A percentile compares a stretch with the other conserved stretches of the same genome.
phyloP scores from a whole-genome alignment of 257 asterid genomes.

The Nicotiana benthamiana region DNA sequence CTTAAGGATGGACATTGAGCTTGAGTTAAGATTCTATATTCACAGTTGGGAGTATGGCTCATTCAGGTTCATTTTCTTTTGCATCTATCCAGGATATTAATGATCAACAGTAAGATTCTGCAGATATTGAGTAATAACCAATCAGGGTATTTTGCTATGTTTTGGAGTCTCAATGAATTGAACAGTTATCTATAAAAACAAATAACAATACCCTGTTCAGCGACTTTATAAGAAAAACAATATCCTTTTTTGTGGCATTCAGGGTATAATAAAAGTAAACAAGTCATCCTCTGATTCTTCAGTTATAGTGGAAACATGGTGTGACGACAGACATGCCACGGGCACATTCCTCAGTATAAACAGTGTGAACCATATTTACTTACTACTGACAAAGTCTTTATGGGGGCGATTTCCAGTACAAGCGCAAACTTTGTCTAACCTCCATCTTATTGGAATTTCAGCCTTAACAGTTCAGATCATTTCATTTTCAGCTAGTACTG shows the following conservation, averaged over 20 bases:
- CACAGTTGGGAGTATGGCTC: neutral
- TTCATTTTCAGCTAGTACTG: neutral
- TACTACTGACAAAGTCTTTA: neutral
- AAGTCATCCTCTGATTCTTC: neutral
- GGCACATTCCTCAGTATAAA: neutral
- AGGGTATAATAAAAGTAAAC: neutral
- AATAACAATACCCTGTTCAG: neutral
- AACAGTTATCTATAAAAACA: neutral
- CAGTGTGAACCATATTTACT: neutral
- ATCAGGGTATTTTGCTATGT: neutral
- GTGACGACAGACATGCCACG: neutral
- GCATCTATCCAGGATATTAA: neutral
- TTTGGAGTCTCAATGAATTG: neutral
- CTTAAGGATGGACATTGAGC: neutral
- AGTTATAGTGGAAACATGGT: neutral
- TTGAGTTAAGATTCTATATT: neutral
- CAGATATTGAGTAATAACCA: neutral
- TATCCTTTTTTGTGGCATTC: neutral
- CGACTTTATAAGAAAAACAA: neutral
- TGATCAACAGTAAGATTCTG: neutral
- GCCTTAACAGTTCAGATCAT: conserved; percentile 1
- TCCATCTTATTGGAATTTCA: neutral
- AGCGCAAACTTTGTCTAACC: neutral
- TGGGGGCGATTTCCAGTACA: neutral
- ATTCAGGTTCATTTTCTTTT: neutral